Evolutionary conservation across 1,284 basidiomycete genomes (phyloP), one percentile per base, ranked within the genome.

Genomic region (Xerocomus minutiporus): DNA sequence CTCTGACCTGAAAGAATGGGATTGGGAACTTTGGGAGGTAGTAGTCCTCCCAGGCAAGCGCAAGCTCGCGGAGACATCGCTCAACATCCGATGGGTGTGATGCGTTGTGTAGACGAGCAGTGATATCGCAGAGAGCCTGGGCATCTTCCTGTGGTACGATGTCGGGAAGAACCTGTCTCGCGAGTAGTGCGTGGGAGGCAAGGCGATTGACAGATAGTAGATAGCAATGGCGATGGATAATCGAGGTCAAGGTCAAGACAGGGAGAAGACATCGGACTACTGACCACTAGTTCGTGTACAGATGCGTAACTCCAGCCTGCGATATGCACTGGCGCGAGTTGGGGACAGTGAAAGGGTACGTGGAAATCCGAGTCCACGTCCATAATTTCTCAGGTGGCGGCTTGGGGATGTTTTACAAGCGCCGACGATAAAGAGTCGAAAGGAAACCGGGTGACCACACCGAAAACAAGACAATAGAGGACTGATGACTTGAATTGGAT

Each of bases 1-100:
- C 65, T 23, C 65, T 58, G 43, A 67, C 68, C 32, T 66, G 63
- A 4, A 67, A 67, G 32, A 67, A 67, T 1, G 65, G 68, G n/a
- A 69, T 28, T 2, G 67, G 65, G 31, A 53, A 67, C 32, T 61
- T 67, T 17, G 67, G 65, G 13, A 67, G 66, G 36, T 57, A 67
- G 46, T 69, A 63, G 43, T 67, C 66, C 29, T 67, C 65, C 65
- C 65, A 67, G 7, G 57, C 51, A 13, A 70, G 59, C 0, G 66
- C 65, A 8, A 69, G 56, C 15, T 61, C 44, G 35, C 65, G 64
- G 25, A 70, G 44, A 44, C 36, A 48, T 25, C 64, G 65, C 11
- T 59, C 59, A 17, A 61, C 25, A 3, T 65, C 64, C 1, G 26
- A 53, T 31, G 45, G 56, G 9, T 41, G 46, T 0, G 55, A 57